Percentiles rank a stretch among this genome's conserved stretches.
Conservation (phyloP, 192 early-diverging fungal species). For the Bifiguratus adelaidae region DNA sequence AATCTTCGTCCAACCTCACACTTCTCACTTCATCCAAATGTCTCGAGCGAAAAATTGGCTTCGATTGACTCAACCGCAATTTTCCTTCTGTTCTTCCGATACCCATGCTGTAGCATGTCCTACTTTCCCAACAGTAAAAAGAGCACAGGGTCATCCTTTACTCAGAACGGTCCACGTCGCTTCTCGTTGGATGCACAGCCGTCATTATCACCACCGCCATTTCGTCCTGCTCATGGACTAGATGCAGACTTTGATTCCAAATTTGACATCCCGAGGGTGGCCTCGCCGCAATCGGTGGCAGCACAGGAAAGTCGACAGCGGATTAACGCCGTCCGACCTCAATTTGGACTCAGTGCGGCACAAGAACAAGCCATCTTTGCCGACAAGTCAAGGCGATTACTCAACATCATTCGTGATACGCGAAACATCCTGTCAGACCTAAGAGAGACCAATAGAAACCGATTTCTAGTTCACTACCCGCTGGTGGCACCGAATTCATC, state of each 20-base stretch:
- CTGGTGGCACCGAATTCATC: neutral
- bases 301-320: neutral
- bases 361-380: constrained; percentile 64
- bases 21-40: no score
- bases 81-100: neutral
- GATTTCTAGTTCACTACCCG: constrained; percentile 59
- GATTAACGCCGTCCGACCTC: constrained; percentile 9
- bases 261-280: neutral
- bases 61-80: neutral
- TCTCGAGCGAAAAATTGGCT: neutral
- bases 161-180: neutral
- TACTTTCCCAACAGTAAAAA: neutral
- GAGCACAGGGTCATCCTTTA: neutral
- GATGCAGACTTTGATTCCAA: neutral
- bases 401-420: constrained; percentile 53
- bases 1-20: no score
- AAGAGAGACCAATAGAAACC: constrained; percentile 50
- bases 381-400: constrained; percentile 61
- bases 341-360: constrained; percentile 15
- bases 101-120: neutral
- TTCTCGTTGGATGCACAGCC: no score
- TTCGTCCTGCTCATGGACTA: neutral
- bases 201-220: no score
- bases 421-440: constrained; percentile 57
- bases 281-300: neutral